Evolutionary conservation across 1,139 yeast species (phyloP).

Genomic region (Candida sp.): DNA sequence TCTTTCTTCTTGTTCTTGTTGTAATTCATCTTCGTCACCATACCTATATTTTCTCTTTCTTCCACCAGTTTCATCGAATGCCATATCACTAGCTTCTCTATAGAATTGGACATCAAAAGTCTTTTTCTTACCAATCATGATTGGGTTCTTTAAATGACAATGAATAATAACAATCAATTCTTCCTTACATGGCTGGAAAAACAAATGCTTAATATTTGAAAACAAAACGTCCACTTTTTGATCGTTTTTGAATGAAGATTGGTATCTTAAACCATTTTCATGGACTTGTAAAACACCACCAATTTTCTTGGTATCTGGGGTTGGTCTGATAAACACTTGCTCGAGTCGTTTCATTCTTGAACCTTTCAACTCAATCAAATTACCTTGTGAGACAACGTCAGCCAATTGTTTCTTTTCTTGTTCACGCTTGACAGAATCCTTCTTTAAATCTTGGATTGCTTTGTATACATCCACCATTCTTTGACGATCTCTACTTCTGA

Average conservation of each 20-base stretch:
- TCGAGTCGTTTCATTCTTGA: conserved; percentile 85
- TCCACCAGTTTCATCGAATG: conserved; percentile 97
- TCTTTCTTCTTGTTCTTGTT: conserved; percentile 98
- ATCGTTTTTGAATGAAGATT: conserved; percentile 76
- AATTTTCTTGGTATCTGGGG: conserved; percentile 92
- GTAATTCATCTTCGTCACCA: conserved; percentile 98
- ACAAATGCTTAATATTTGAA: conserved; percentile 86
- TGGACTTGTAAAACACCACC: conserved; percentile 92
- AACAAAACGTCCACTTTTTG: conserved; percentile 87
- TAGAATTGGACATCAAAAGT: conserved; percentile 95
- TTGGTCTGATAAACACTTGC: conserved; percentile 88
- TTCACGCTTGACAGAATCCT: conserved; percentile 87
- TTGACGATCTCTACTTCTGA: conserved; percentile 88
- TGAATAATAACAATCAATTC: conserved; percentile 92
- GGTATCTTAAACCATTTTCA: conserved; percentile 94
- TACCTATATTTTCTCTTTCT: conserved; percentile 86
- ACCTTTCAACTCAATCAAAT: conserved; percentile 71
- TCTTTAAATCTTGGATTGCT: conserved; percentile 89
- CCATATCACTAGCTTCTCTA: conserved; percentile 95
- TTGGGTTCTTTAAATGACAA: conserved; percentile 87
- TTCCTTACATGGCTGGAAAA: conserved; percentile 95
- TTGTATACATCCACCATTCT: conserved; percentile 90
- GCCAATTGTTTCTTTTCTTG: conserved; percentile 90
- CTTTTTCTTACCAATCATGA: conserved; percentile 94
- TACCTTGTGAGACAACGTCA: conserved; percentile 93